These are phyloP conservation scores for Zoysia matrella DNA, from an alignment of 202 grass and related monocot species.

Conservation along the genomic window DNA sequence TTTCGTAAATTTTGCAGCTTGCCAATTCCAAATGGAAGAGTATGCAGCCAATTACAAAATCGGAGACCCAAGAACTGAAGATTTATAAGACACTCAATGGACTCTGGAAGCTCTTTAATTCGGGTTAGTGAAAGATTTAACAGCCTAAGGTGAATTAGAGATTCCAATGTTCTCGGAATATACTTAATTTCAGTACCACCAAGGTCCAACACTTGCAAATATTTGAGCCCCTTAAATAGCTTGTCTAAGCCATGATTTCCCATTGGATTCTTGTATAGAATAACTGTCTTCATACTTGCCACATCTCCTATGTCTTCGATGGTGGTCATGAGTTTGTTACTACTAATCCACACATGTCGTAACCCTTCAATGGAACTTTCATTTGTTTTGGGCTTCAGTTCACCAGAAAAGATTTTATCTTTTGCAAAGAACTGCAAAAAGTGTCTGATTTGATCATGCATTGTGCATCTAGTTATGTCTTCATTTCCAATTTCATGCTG, in stretches of 20 bases:
- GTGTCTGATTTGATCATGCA: conserved; percentile 50
- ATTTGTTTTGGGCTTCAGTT: conserved; percentile 15
- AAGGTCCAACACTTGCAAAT: conserved; percentile 59
- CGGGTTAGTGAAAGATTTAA: conserved; percentile 60
- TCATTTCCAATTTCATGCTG: conserved; percentile 31
- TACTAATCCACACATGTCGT: conserved; percentile 46
- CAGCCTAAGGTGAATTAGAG: conserved; percentile 53
- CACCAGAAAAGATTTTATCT: conserved; percentile 37
- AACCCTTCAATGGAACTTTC: conserved; percentile 17
- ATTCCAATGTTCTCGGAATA: conserved; percentile 48
- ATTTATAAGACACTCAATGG: conserved; percentile 52
- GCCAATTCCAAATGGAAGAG: conserved; percentile 43
- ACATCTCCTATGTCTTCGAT: conserved; percentile 33
- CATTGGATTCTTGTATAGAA: conserved; percentile 55
- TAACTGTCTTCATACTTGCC: conserved; percentile 46
- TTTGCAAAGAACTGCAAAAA: conserved; percentile 51
- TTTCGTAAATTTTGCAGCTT: conserved; percentile 46
- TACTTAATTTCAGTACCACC: conserved; percentile 49
- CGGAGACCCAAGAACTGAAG: conserved; percentile 57
- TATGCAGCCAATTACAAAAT: conserved; percentile 47
- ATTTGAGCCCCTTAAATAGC: conserved; percentile 42
- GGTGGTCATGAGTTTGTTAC: conserved; percentile 9
- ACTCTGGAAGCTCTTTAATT: conserved; percentile 58
- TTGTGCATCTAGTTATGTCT: conserved; percentile 43
- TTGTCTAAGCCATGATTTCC: conserved; percentile 35